Base-by-base conservation (phyloP, 352 stramenopile species). In the Globisporangium nodosum region DNA sequence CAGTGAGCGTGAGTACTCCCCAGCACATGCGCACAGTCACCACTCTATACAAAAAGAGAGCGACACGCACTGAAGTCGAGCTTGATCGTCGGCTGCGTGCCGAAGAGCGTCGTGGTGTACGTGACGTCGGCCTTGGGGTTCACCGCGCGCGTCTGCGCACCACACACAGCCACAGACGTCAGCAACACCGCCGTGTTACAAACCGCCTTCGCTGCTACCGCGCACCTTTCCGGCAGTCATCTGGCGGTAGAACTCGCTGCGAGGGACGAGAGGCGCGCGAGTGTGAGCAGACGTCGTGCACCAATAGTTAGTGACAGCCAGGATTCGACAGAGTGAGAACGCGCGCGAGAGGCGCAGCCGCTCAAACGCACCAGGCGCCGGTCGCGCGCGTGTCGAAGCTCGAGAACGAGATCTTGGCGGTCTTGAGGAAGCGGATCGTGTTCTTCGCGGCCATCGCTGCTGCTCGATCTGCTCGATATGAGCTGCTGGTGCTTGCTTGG, bases 381-480 rank as follows among this genome's bases (percentile, higher is more conserved):
- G 81, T 85, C 15, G 85, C 81, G 58, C 71, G 71, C 27, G 58
- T 70, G 66, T 94, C 85, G 63, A 91, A 90, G 65, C 72, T 90
- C 33, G 85, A 90, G 73, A 94, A 94, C 47, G 78, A 92, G 59
- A 94, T 60, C 55, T 94, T 83, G 49, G 81, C 82, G 47, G 80
- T 88, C 71, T 92, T 92, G 60, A 94, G 68, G 70, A 94, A 94
- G 55, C 85, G 85, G 64, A 92, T 74, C 58, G 90, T 70, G 72
- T 94, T 91, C 59, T 76, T 80, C 59, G 85, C 81, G 52, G 85
- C 81, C 85, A 94, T 94, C 39, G 48, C 74, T 33, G 33, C 40
- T 58, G 48, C 24, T 27, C 24, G 24, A 27, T 27, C 24, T 27
- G 24, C 24, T 27, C 24, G 24, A 27, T 27, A 27, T 27, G 15